These are phyloP conservation scores for Colletotrichum sp. DNA, from an alignment of 2,329 filamentous ascomycete genomes.

Conservation along the genomic window DNA sequence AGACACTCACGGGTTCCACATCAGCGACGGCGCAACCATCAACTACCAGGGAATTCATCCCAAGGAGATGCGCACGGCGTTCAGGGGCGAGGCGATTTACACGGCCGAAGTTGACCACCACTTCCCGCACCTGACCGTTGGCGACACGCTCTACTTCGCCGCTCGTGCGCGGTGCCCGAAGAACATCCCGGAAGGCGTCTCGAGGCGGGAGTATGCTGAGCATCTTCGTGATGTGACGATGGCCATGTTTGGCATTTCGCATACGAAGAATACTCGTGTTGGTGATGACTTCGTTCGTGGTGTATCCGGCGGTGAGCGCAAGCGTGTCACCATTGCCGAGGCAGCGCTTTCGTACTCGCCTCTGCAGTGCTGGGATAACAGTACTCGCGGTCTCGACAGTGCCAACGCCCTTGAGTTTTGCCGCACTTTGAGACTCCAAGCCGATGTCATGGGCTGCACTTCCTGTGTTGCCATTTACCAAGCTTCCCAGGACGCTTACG, in stretches of 20 bases:
- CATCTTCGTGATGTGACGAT: constrained; percentile 59
- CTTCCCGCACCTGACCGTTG: constrained; percentile 63
- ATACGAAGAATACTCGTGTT: constrained; percentile 58
- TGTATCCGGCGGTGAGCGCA: constrained; percentile 58
- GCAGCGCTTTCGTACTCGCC: constrained; percentile 32
- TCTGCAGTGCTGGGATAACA: constrained; percentile 45
- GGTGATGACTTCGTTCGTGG: constrained; percentile 60
- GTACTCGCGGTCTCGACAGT: constrained; percentile 50
- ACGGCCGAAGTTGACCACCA: constrained; percentile 70
- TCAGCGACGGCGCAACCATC: constrained; percentile 5
- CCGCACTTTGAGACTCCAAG: constrained; percentile 28
- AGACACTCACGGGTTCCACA: constrained; percentile 64
- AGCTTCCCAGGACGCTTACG: constrained; percentile 63
- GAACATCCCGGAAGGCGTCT: constrained; percentile 50
- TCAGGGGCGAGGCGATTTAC: constrained; percentile 68
- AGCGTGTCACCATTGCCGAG: constrained; percentile 42
- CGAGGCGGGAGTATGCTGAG: constrained; percentile 43
- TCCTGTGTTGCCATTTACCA: constrained; percentile 58
- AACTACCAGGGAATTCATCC: constrained; percentile 21
- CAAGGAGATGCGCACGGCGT: constrained; percentile 17
- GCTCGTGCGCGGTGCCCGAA: constrained; percentile 57
- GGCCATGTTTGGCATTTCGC: constrained; percentile 60
- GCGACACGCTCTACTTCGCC: constrained; percentile 67
- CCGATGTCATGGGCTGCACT: constrained; percentile 28
- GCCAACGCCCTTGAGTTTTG: constrained; percentile 24